phyloP scores from a whole-genome alignment of 1,139 yeast species.

The Blastobotrys persicus region DNA sequence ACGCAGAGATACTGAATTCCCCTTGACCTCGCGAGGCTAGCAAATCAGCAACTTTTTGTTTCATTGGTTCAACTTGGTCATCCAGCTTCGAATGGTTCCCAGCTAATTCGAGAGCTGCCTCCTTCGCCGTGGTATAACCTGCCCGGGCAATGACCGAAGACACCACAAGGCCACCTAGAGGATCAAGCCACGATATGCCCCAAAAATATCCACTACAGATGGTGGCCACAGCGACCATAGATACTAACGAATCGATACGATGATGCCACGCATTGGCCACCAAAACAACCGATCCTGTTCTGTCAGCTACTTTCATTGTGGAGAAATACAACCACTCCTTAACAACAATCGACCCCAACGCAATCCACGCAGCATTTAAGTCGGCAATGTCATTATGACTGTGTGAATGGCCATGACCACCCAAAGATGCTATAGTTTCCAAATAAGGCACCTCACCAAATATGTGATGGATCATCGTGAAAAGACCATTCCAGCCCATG shows the following conservation, averaged over 20 bases:
- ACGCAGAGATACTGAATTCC: constrained; percentile 15
- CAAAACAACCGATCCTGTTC: constrained; percentile 79
- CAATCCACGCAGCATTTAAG: constrained; percentile 94
- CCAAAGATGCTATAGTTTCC: constrained; percentile 12
- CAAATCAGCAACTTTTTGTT: constrained; percentile 21
- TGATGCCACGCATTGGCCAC: constrained; percentile 99
- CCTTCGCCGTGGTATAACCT: constrained; percentile 70
- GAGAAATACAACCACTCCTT: constrained; percentile 85
- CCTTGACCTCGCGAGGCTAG: constrained; percentile 15
- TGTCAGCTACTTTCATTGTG: constrained; percentile 73
- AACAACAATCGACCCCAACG: constrained; percentile 77
- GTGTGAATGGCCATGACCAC: constrained; percentile 45
- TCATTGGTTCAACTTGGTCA: constrained; percentile 22
- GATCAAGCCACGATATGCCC: constrained; percentile 79
- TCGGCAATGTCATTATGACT: constrained; percentile 54
- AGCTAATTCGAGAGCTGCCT: constrained; percentile 70
- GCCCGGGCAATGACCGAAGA: constrained; percentile 79
- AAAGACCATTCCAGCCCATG: constrained; percentile 84
- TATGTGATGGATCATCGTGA: constrained; percentile 56
- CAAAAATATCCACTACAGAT: constrained; percentile 82
- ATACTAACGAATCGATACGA: constrained; percentile 90
- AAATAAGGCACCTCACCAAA: constrained; percentile 22
- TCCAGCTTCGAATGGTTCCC: constrained; percentile 45
- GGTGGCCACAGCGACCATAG: constrained; percentile 84
- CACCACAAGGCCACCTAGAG: constrained; percentile 86